Evolutionary conservation across 2,329 filamentous ascomycete species (phyloP), one percentile per base, ranked within the genome.

Genomic region (Cladobotryum mycophilum): DNA sequence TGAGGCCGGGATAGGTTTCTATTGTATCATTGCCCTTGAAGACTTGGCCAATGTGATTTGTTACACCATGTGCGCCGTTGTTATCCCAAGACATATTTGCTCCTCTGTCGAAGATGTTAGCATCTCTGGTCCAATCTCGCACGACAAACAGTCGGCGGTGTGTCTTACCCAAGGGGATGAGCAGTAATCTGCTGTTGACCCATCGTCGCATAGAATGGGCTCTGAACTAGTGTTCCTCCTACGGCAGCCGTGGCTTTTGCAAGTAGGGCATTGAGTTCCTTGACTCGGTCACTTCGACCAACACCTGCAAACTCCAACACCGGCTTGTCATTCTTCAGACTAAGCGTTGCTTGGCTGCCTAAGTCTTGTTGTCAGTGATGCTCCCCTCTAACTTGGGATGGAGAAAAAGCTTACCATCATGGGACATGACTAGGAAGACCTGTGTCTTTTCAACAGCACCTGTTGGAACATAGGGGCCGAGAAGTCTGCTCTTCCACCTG

Each of bases 381-480:
- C 12, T 12, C 12, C 5, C 5, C 8, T 11, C 8, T 3, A 2
- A 13, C 3, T 1, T 13, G 1, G n/a, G n/a, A n/a, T n/a, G n/a
- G n/a, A 1, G 2, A 30, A 14, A 15, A 6, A 4, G 60, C 68
- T 61, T 68, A 70, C 76, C 81, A 56, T 85, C 82, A 57, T 86
- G 82, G 2, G 78, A 80, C 81, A 86, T 85, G 60, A 85, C 73
- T 4, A 87, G 70, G 60, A 85, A 86, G 0, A 82, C 74, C 52
- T 84, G 78, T 0, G 81, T 86, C 52, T 69, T 76, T 61, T 79
- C 76, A 17, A 84, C 66, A 15, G 80, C 79, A 0, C 82, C 79
- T 6, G 72, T 69, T 6, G 69, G 68, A 47, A 68, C 74, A 55
- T 84, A 84, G 0, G 82, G 80, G 0, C 82, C 82, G 0, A 84